Percentiles rank a stretch among this genome's conserved stretches.
Evolutionary conservation across 108 stramenopile genomes (phyloP).

Genomic region (Fragilaria radians): DNA sequence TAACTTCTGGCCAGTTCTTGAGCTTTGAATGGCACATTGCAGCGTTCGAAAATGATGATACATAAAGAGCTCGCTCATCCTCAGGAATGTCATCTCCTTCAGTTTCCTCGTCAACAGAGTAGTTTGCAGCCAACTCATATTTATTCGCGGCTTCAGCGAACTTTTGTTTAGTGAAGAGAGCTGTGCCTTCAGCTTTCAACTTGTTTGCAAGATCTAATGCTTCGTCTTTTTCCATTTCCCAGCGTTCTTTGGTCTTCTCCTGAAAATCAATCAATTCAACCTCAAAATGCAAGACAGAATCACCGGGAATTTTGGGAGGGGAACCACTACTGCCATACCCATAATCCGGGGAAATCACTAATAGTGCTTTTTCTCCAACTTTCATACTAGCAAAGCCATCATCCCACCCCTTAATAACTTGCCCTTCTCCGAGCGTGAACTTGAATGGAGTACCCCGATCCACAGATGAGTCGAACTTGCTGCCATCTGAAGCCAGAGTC

Average conservation of each 20-base stretch:
- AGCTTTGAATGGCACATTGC: conserved; percentile 88
- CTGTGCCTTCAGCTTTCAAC: conserved; percentile 80
- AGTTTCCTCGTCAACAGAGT: conserved; percentile 55
- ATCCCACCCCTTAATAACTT: conserved; percentile 97
- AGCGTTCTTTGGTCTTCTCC: conserved; percentile 79
- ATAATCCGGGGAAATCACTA: conserved; percentile 75
- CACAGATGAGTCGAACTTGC: conserved; percentile 76
- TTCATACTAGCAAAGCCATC: conserved; percentile 87
- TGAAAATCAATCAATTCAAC: conserved; percentile 90
- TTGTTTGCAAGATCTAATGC: conserved; percentile 65
- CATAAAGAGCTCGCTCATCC: conserved; percentile 55
- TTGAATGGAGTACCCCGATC: conserved; percentile 92
- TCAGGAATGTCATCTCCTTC: conserved; percentile 68
- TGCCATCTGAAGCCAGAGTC: conserved; percentile 77
- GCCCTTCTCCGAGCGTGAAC: conserved; percentile 89
- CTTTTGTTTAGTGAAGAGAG: conserved; percentile 69
- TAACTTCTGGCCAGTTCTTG: conserved; percentile 76
- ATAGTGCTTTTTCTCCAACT: conserved; percentile 80
- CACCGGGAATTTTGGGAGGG: conserved; percentile 87
- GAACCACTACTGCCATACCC: conserved; percentile 85
- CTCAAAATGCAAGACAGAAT: conserved; percentile 87
- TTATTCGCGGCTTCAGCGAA: conserved; percentile 67
- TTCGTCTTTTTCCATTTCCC: conserved; percentile 83
- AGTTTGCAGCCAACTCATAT: conserved; percentile 77
- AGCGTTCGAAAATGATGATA: conserved; percentile 82